Evolutionary conservation across 768 basidiomycete species (phyloP), one percentile per base, ranked within the genome.

Genomic region (Tylopilus sp.): DNA sequence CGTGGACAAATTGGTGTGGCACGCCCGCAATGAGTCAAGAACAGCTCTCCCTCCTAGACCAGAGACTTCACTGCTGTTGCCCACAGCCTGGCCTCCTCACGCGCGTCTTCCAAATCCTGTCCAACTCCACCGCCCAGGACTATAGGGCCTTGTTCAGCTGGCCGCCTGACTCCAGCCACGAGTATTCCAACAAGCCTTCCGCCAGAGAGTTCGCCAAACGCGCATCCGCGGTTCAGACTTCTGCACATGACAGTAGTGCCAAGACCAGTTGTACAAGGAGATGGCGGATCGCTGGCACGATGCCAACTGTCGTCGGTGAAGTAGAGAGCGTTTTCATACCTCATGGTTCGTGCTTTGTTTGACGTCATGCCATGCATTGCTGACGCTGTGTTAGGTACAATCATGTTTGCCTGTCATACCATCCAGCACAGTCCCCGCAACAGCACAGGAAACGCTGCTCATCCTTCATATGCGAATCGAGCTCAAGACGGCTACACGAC

Each of bases 251-350:
- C 47, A 85, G 76, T 62, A 82, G 81, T 65, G 90, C 89, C 43
- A 91, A 88, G 74, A 93, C 90, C 44, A 88, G 82, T 70, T 93
- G 90, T 62, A 91, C 89, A 56, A 79, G 89, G 68, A 78, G 90
- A 63, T 92, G 86, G 75, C 86, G 86, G 68, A 83, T 87, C 40
- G 75, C 77, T 50, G 86, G 86, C 65, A 73, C 73, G 59, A 80
- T 87, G 77, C 74, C 77, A 63, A 77, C 79, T 33, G 75, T 79
- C 51, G 75, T 74, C 44, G 78, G 77, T 52, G 80, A 85, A 69
- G 86, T 91, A 25, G 89, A 91, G 66, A 91, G 88, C 71, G 85
- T 92, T 56, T 92, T 88, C 70, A 90, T 91, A 69, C 90, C 91
- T 67, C 88, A 93, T 80, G 90, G 90, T 86, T 66, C 60, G 81